A percentile compares a stretch with the other conserved stretches of the same genome.
Conservation (phyloP, 2,329 filamentous ascomycete genomes). For the Aspergillus hiratsukae region DNA sequence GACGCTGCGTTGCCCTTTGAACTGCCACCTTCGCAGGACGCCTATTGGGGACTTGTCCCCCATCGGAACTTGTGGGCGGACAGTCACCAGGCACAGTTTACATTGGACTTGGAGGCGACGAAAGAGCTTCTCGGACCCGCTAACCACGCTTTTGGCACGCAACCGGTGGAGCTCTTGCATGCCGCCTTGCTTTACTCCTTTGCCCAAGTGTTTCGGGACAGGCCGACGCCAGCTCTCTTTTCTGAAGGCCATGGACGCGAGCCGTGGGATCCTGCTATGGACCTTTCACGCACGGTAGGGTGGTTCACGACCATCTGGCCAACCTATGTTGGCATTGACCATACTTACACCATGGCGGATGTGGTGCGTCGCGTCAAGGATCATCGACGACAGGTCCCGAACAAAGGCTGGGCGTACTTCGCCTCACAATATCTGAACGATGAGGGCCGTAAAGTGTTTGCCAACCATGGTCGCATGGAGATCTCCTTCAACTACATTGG, state of each 20-base stretch:
- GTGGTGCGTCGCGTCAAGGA: neutral
- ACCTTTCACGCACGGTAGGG: neutral
- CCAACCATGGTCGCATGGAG: neutral
- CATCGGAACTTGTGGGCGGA: no score
- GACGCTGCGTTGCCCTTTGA: no score
- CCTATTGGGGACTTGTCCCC: no score
- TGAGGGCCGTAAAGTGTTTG: neutral
- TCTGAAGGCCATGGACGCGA: neutral
- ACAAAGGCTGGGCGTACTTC: neutral
- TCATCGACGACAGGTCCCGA: neutral
- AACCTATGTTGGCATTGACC: neutral
- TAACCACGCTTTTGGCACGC: neutral
- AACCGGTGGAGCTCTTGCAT: neutral
- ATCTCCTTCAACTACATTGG: neutral
- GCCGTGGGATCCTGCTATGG: neutral
- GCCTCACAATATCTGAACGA: neutral
- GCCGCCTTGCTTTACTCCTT: neutral
- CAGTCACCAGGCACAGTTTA: no score
- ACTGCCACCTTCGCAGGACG: no score
- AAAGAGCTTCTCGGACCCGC: neutral
- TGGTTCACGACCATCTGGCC: neutral
- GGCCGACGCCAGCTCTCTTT: neutral
- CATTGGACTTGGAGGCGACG: no score
- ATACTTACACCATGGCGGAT: neutral
- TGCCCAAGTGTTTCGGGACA: neutral